These are phyloP conservation scores for Talaromyces proteolyticus DNA, from an alignment of 495 filamentous ascomycete species.

Conservation along the genomic window DNA sequence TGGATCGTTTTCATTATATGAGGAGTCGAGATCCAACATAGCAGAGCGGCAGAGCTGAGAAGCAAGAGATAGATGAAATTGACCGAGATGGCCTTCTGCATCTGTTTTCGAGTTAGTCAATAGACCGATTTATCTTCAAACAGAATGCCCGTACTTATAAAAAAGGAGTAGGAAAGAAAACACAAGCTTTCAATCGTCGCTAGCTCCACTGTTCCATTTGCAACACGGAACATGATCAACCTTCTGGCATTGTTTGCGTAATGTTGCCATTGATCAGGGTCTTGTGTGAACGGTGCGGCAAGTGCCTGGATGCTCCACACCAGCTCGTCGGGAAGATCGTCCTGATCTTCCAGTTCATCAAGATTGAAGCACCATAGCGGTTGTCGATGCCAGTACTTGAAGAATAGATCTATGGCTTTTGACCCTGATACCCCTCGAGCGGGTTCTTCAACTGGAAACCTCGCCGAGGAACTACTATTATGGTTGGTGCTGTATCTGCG, in stretches of 20 bases:
- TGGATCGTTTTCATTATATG: constrained; percentile 23
- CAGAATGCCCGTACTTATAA: constrained; percentile 24
- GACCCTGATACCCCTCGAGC: constrained; percentile 19
- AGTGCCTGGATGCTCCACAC: constrained; percentile 36
- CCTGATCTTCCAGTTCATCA: constrained; percentile 30
- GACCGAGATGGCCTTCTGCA: constrained; percentile 30
- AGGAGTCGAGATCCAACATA: constrained; percentile 31
- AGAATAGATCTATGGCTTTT: constrained; percentile 32
- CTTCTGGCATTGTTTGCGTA: constrained; percentile 35
- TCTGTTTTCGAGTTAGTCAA: constrained; percentile 19
- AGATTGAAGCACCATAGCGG: constrained; percentile 42
- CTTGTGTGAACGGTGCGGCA: constrained; percentile 33
- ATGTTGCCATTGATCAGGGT: constrained; percentile 27
- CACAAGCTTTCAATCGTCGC: constrained; percentile 40
- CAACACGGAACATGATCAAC: constrained; percentile 40
- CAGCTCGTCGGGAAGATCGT: constrained; percentile 32
- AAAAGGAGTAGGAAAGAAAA: constrained; percentile 35
- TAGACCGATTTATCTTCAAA: neutral
- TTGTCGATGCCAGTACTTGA: constrained; percentile 39
- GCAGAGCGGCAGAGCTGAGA: constrained; percentile 39
- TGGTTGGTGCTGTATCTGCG: constrained; percentile 14
- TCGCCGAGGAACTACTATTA: constrained; percentile 15
- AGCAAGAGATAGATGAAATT: constrained; percentile 36
- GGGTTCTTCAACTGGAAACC: constrained; percentile 25
- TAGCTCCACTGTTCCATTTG: constrained; percentile 38